Evolutionary conservation across 164 flowering plant species (phyloP), one percentile per base, ranked within the genome.

Genomic region (Nymphaea colorata): DNA sequence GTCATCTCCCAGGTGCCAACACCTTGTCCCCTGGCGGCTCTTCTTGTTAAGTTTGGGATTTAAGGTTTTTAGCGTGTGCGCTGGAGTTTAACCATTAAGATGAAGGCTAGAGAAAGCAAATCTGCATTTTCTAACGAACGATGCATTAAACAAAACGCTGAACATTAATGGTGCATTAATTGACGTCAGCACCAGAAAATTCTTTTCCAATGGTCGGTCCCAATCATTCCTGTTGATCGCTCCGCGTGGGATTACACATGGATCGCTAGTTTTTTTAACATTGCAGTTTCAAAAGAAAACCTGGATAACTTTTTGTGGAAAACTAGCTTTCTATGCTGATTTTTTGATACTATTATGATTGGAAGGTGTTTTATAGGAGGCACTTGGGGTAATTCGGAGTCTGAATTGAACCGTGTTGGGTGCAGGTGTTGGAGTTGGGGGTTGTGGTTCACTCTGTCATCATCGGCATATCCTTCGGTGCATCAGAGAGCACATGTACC

Each of bases 401-500:
- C n/a, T n/a, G n/a, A 44, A 17, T 6, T 45, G 7, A 47, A 12
- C 3, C 6, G 6, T 53, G 6, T 47, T 66, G 57, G 14, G 43
- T 43, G 42, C 55, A 81, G 81, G 76, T 78, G 7, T 65, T 81
- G 78, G 83, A 81, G 63, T 65, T 78, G 73, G 83, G 81, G 6
- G 78, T 78, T 51, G 76, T 78, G 36, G 81, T 75, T 16, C 81
- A 78, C 60, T 81, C 79, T 16, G 80, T 81, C 18, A 78, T 81
- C 4, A 81, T 81, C 43, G 83, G 83, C 10, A 65, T 78, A 6
- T 78, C 81, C 3, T 43, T 81, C 42, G 83, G 83, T 15, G 74
- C 78, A 16, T 76, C 81, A 0, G 67, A 70, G 44, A 74, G 73
- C 64, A 60, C 75, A 4, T 43, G 66, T 3, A 78, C 79, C 47